These are phyloP conservation scores for Sarocladium oryzae DNA, from an alignment of 2,329 filamentous ascomycete species.

Conservation along the genomic window DNA sequence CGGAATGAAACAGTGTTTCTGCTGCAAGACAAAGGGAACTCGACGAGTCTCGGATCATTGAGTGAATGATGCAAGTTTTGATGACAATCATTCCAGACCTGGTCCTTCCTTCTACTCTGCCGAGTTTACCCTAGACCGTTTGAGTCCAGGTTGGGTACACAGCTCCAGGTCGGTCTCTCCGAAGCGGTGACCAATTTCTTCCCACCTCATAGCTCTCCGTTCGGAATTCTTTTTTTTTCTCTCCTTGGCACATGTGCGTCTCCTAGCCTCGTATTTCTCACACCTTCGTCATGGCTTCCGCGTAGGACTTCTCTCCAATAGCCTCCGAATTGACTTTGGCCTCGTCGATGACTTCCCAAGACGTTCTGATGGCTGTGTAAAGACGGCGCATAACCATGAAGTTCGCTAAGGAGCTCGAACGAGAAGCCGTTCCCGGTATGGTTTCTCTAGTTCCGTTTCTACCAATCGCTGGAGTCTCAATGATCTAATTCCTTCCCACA, in stretches of 20 bases:
- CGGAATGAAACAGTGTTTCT: no score
- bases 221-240: no score
- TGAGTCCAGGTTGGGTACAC: no score
- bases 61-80: neutral
- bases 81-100: no score
- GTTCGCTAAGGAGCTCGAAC: conserved; percentile 73
- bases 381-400: conserved; percentile 41
- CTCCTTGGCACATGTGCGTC: neutral
- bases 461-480: neutral
- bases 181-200: no score
- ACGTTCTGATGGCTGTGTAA: neutral
- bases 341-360: neutral
- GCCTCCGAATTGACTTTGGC: neutral
- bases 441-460: neutral
- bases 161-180: no score
- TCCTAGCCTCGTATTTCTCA: neutral
- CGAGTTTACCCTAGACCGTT: no score
- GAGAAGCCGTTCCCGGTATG: conserved; percentile 75
- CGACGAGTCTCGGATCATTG: no score
- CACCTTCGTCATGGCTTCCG: neutral
- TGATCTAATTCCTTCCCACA: neutral
- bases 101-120: no score
- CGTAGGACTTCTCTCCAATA: neutral
- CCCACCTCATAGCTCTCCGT: no score
- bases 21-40: no score